phyloP scores from a whole-genome alignment of 129 eudicot genomes.

The Flaveria ramosissima region DNA sequence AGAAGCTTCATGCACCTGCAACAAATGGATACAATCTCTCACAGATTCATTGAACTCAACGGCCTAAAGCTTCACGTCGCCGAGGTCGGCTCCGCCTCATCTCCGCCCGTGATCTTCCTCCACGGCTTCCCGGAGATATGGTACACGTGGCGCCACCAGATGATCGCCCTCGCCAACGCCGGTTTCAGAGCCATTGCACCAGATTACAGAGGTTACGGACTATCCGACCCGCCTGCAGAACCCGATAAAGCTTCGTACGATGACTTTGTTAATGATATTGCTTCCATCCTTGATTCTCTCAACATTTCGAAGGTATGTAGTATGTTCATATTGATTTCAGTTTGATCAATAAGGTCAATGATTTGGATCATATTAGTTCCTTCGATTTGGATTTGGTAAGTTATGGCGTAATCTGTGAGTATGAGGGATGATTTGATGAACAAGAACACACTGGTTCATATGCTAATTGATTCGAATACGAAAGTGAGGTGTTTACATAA shows the following conservation, averaged over 20 bases:
- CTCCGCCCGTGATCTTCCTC: constrained; percentile 10
- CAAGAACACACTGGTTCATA: too few relatives aligned
- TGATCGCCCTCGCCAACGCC: background rate
- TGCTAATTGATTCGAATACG: too few relatives aligned
- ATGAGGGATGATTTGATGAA: too few relatives aligned
- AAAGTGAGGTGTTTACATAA: too few relatives aligned
- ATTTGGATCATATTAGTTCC: too few relatives aligned
- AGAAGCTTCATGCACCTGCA: background rate
- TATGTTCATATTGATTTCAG: background rate
- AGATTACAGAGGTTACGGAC: constrained; percentile 13
- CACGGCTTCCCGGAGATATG: constrained; percentile 22
- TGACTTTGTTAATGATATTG: constrained; percentile 4
- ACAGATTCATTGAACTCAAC: background rate
- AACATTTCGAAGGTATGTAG: background rate
- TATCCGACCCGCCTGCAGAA: constrained; percentile 7
- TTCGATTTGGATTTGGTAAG: too few relatives aligned
- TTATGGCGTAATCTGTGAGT: too few relatives aligned
- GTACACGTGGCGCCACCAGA: constrained; percentile 20
- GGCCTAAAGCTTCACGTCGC: constrained; percentile 15
- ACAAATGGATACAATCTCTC: constrained; percentile 3
- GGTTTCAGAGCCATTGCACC: constrained; percentile 14
- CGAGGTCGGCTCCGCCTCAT: constrained; percentile 2
- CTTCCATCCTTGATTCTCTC: constrained; percentile 1
- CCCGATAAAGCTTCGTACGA: background rate
- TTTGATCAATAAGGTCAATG: background rate